Conservation (phyloP, 192 early-diverging fungal genomes). For the Fimicolochytrium jonesii region DNA sequence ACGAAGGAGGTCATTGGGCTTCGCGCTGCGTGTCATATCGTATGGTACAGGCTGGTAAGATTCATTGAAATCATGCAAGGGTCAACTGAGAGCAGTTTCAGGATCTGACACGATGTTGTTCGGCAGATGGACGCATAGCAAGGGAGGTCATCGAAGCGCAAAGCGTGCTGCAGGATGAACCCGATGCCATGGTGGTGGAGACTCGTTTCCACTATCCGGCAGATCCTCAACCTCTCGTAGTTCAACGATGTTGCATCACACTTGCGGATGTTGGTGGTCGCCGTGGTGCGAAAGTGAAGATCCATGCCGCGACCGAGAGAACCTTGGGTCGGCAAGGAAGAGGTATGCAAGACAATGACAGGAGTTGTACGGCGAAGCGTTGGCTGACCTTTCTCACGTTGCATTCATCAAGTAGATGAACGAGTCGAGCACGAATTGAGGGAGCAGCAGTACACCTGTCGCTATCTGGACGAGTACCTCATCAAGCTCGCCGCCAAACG, state of each 20-base stretch:
- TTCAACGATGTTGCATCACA: constrained; percentile 20
- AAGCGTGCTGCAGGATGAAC: constrained; percentile 7
- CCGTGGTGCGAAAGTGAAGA: background rate
- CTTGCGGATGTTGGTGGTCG: constrained; percentile 12
- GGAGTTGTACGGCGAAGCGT: too few relatives aligned
- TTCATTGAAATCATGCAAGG: too few relatives aligned
- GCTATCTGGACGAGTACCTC: constrained; percentile 14
- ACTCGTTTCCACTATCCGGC: too few relatives aligned
- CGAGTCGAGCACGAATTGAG: constrained; percentile 9
- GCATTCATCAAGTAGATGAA: too few relatives aligned
- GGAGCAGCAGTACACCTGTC: background rate
- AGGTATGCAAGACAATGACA: too few relatives aligned
- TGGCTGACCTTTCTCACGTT: too few relatives aligned
- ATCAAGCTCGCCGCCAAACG: background rate
- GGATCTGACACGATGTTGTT: too few relatives aligned
- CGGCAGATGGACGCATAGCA: constrained; percentile 6
- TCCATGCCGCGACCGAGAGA: too few relatives aligned
- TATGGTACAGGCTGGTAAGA: too few relatives aligned
- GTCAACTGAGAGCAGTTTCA: too few relatives aligned
- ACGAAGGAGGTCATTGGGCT: constrained; percentile 6
- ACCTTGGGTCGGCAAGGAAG: too few relatives aligned
- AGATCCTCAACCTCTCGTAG: background rate
- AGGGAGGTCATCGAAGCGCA: constrained; percentile 11
- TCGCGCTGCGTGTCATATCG: constrained; percentile 8
- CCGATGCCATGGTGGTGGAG: too few relatives aligned